A percentile compares a stretch with the other conserved stretches of the same genome.
Evolutionary conservation across 108 stramenopile species (phyloP).

Genomic region (Skeletonema tropicum): DNA sequence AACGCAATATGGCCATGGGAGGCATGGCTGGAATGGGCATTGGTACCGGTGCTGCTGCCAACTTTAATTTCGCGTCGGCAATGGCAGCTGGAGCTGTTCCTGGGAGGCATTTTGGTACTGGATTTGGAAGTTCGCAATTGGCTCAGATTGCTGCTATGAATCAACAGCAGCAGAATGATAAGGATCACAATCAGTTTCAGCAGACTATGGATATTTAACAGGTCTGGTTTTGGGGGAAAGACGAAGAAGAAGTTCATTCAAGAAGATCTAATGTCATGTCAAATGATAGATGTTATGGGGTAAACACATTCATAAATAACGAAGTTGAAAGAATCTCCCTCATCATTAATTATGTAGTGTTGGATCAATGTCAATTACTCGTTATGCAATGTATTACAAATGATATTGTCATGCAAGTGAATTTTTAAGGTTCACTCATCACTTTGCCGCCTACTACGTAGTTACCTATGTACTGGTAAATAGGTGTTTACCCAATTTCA

Average conservation of each 20-base stretch:
- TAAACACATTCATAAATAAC: too few relatives aligned
- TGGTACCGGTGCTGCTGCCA: neutral
- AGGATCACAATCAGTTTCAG: constrained; percentile 1
- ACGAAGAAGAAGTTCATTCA: neutral
- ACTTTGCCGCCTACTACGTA: too few relatives aligned
- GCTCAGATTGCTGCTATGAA: constrained; percentile 4
- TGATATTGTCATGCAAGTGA: too few relatives aligned
- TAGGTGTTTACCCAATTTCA: too few relatives aligned
- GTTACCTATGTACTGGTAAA: too few relatives aligned
- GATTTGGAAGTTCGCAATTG: neutral
- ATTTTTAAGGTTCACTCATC: too few relatives aligned
- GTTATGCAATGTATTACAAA: too few relatives aligned
- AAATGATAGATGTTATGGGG: neutral
- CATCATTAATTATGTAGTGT: too few relatives aligned
- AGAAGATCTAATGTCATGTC: neutral
- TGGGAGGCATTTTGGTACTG: neutral
- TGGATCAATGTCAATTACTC: too few relatives aligned
- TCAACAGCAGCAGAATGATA: constrained; percentile 1
- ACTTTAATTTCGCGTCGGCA: neutral
- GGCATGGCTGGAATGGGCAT: neutral
- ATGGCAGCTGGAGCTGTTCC: neutral
- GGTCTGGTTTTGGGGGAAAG: neutral
- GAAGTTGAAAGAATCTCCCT: too few relatives aligned
- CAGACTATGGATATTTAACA: neutral
- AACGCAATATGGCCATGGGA: neutral